Conservation (phyloP, 2,329 filamentous ascomycete species). For the Calonectria pteridis region DNA sequence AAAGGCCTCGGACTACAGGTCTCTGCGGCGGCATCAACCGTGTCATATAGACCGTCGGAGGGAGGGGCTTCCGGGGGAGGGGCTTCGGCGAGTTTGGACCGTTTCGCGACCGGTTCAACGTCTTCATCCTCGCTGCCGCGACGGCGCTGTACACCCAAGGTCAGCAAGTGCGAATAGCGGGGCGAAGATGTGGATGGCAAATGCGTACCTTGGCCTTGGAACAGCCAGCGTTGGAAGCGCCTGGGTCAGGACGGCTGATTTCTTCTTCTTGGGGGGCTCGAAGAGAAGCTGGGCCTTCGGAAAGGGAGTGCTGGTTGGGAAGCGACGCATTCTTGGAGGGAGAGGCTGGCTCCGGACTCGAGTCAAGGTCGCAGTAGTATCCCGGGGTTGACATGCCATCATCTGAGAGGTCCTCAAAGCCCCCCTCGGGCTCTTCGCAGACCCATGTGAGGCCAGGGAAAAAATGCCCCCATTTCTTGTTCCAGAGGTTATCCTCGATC, state of each 20-base stretch:
- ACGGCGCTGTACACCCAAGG: background rate
- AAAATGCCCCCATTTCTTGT: slow-evolving; percentile 15
- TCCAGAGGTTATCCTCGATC: slow-evolving; percentile 24
- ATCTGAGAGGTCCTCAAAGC: background rate
- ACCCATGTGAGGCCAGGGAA: slow-evolving; percentile 17
- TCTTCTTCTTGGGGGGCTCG: no score
- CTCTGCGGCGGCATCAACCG: background rate
- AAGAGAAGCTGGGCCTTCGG: background rate
- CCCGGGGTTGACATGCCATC: background rate
- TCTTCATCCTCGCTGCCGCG: background rate
- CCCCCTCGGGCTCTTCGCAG: slow-evolving; percentile 14
- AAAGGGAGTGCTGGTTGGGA: background rate
- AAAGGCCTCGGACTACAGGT: background rate
- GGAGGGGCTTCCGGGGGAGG: background rate
- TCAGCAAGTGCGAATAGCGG: background rate
- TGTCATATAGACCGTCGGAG: background rate
- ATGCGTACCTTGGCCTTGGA: background rate
- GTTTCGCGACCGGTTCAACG: background rate
- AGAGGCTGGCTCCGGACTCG: background rate
- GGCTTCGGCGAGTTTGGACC: background rate
- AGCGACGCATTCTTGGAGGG: background rate
- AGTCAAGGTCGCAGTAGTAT: background rate
- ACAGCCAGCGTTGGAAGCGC: background rate
- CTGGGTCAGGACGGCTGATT: background rate
- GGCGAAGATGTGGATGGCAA: background rate